A percentile compares a stretch with the other conserved stretches of the same genome.
Conservation (phyloP, 2,329 filamentous ascomycete genomes). For the Cladorrhinum sp. region DNA sequence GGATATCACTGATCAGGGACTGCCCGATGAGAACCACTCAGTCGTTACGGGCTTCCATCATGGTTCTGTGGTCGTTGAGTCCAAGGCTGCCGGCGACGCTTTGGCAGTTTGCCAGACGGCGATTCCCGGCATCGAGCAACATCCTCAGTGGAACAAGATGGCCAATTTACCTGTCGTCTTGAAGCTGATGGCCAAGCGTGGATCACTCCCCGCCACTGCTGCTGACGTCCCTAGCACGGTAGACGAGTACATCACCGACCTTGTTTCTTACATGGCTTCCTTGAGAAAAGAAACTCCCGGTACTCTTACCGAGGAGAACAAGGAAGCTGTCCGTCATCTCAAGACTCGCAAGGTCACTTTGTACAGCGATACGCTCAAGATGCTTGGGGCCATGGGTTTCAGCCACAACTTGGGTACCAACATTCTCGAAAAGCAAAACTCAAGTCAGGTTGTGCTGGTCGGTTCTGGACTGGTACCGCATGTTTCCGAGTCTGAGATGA, state of each 20-base stretch:
- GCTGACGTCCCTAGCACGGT: conserved; percentile 60
- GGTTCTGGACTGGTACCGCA: conserved; percentile 35
- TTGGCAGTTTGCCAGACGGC: conserved; percentile 34
- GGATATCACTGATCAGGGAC: conserved; percentile 56
- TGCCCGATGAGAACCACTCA: conserved; percentile 50
- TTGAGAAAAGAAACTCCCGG: conserved; percentile 81
- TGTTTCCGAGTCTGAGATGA: conserved; percentile 20
- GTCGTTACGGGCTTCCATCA: conserved; percentile 13
- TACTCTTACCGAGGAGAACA: conserved; percentile 82
- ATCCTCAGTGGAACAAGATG: conserved; percentile 57
- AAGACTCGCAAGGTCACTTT: conserved; percentile 88
- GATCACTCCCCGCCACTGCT: conserved; percentile 48
- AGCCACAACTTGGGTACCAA: conserved; percentile 76
- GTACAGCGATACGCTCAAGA: conserved; percentile 82
- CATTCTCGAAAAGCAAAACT: conserved; percentile 69
- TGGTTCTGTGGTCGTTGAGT: conserved; percentile 23
- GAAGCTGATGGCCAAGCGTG: conserved; percentile 68
- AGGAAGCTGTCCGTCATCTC: conserved; percentile 77
- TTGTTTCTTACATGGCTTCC: conserved; percentile 66
- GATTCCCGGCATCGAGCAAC: conserved; percentile 38
- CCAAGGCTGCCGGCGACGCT: conserved; percentile 34
- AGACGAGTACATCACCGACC: conserved; percentile 64
- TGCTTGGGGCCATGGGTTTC: conserved; percentile 84
- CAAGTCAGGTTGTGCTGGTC: conserved; percentile 67
- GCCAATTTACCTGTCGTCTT: conserved; percentile 68